Conservation (phyloP, 2,329 filamentous ascomycete species). For the Hawksworthiomyces lignivorus region DNA sequence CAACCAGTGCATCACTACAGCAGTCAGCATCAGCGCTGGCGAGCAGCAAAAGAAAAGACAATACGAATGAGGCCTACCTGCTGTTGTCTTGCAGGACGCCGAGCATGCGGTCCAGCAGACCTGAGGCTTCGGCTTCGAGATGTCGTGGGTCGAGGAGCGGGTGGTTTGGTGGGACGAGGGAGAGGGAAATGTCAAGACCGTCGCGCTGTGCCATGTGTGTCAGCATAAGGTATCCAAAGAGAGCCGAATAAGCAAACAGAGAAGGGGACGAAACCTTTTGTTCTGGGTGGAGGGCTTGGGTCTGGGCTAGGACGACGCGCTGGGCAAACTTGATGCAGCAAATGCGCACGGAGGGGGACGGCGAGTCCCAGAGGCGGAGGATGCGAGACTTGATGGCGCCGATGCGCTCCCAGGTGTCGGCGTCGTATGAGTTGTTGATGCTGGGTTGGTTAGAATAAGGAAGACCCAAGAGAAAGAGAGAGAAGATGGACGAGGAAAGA, state of each 20-base stretch:
- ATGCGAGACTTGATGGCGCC: constrained; percentile 82
- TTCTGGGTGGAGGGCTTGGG: constrained; percentile 71
- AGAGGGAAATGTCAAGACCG: constrained; percentile 76
- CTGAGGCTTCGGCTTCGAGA: constrained; percentile 87
- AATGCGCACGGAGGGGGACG: constrained; percentile 68
- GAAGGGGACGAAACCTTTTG: constrained; percentile 52
- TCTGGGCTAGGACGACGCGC: constrained; percentile 86
- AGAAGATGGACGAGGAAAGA: constrained; percentile 14
- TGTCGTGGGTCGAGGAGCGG: constrained; percentile 68
- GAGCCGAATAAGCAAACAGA: no score
- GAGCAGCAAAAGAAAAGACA: not conserved
- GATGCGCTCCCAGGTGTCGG: constrained; percentile 80
- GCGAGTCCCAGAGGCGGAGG: constrained; percentile 77
- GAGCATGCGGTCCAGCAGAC: constrained; percentile 81
- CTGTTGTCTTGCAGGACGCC: constrained; percentile 77
- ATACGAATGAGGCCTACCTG: constrained; percentile 51
- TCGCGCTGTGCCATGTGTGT: constrained; percentile 41
- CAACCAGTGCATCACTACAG: constrained; percentile 73
- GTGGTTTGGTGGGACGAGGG: constrained; percentile 78
- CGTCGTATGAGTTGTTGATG: constrained; percentile 78
- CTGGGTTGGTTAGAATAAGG: constrained; percentile 42
- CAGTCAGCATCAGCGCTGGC: not conserved
- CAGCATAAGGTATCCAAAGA: no score
- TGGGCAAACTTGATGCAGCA: constrained; percentile 98
- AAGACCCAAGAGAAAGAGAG: no score